Base-by-base conservation (phyloP, 208 protist genomes). In the Trypanosoma lewisi region DNA sequence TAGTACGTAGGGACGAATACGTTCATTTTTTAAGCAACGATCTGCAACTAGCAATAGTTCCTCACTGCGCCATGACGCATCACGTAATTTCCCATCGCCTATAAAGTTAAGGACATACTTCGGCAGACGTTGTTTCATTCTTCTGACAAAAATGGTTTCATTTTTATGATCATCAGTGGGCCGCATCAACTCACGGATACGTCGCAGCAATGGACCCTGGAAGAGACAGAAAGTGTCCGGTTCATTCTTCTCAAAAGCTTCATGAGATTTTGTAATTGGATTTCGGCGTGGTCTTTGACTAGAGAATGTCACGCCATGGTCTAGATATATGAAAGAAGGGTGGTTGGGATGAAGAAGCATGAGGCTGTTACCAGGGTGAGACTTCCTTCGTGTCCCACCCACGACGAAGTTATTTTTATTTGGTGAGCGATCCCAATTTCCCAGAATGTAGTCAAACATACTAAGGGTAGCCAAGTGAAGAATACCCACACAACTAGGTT, bases 331-430 rank as follows among this genome's bases (percentile, higher is more conserved):
- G 59, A 77, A 80, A 9, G 69, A 54, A 21, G 75, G 75, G 36
- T 60, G 56, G 36, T 71, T 71, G 2, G 75, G 75, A 51, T 80
- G 75, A 44, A n/a, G n/a, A 4, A 63, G 53, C 47, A 70, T 49
- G 42, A 45, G 31, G 0, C 8, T 44, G 12, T 64, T 41, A 21
- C 45, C n/a, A 14, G 2, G 11, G 30, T 4, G 17, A 25, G 19
- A 27, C 1, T 11, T 9, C 8, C 45, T 17, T 19, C n/a, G 21
- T 4, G 19, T 37, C 28, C 62, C 70, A 30, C 75, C 75, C 36
- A 77, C 75, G 4, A 80, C 70, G 59, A 75, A 77, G 44, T 80
- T 80, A 60, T 80, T 80, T 31, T 80, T 80, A 36, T 77, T 71
- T 37, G 75, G 75, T 17, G 75, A 77, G n/a, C 75, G 68, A 47